Conservation (phyloP, 768 basidiomycete species). For the Trametes coccinea region DNA sequence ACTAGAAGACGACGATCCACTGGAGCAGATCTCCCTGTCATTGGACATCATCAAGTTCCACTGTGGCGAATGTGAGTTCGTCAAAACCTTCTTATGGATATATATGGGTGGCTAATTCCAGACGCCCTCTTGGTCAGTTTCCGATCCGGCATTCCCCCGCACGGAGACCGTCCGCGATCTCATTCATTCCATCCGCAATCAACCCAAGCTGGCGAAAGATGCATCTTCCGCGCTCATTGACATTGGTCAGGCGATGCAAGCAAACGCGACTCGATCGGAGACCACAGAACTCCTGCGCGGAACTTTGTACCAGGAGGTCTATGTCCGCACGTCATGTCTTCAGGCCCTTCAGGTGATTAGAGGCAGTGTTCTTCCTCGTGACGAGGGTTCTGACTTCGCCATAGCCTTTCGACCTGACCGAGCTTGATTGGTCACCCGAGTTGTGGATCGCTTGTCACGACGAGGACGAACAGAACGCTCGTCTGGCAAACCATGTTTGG, state of each 20-base stretch:
- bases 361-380: neutral
- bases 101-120: neutral
- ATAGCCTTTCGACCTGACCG: conserved; percentile 92
- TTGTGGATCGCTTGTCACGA: conserved; percentile 90
- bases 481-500: conserved; percentile 82
- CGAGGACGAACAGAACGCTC: conserved; percentile 83
- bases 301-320: conserved; percentile 81
- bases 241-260: conserved; percentile 76
- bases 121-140: conserved; percentile 48
- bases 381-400: neutral
- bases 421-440: conserved; percentile 89
- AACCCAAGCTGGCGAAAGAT: conserved; percentile 81
- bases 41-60: conserved; percentile 72
- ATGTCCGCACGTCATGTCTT: conserved; percentile 86
- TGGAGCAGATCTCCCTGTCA: conserved; percentile 79
- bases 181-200: conserved; percentile 68
- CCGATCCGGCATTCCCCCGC: conserved; percentile 73
- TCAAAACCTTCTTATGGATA: no score
- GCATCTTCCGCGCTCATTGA: conserved; percentile 80
- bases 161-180: conserved; percentile 65
- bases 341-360: conserved; percentile 77
- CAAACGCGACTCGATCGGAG: conserved; percentile 64
- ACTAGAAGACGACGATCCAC: conserved; percentile 68
- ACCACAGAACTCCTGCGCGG: conserved; percentile 66
- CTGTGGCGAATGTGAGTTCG: conserved; percentile 65